Conservation (phyloP, 352 stramenopile genomes). For the Halophytophthora batemanensis region DNA sequence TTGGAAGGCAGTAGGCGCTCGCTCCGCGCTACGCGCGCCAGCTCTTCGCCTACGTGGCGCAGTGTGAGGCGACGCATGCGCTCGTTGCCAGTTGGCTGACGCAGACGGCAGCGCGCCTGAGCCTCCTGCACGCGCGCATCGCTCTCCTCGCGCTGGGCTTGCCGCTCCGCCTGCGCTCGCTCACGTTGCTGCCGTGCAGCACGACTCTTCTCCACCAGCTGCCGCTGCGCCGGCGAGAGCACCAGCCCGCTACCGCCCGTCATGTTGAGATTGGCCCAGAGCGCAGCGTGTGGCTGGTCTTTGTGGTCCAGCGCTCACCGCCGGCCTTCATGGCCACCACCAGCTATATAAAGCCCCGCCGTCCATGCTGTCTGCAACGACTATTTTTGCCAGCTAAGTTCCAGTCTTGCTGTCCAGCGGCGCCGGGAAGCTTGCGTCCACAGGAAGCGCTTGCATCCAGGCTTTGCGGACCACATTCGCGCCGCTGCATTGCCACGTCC, state of each 20-base stretch:
- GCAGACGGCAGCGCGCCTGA: conserved; percentile 26
- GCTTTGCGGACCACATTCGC: too few relatives aligned
- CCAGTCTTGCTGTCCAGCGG: too few relatives aligned
- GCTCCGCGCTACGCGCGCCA: conserved; percentile 42
- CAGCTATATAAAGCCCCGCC: too few relatives aligned
- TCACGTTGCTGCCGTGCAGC: conserved; percentile 36
- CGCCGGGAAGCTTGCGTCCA: too few relatives aligned
- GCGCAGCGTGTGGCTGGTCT: background rate
- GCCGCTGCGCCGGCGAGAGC: conserved; percentile 52
- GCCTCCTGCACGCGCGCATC: conserved; percentile 31
- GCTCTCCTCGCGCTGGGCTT: conserved; percentile 21
- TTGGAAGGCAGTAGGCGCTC: conserved; percentile 14
- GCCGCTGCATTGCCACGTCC: too few relatives aligned
- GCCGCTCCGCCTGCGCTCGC: conserved; percentile 39
- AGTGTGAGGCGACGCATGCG: conserved; percentile 48
- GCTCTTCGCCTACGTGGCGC: conserved; percentile 58
- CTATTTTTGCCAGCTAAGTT: too few relatives aligned
- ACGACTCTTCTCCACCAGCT: conserved; percentile 49
- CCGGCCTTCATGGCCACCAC: too few relatives aligned
- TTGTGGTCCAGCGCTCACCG: background rate
- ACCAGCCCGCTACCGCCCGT: conserved; percentile 16
- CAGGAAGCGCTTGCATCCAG: too few relatives aligned
- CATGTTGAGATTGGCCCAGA: conserved; percentile 9
- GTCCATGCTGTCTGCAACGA: too few relatives aligned
- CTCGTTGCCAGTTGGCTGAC: conserved; percentile 10